Conservation (phyloP, 75 land plant genomes). For the Azolla pinnata region DNA sequence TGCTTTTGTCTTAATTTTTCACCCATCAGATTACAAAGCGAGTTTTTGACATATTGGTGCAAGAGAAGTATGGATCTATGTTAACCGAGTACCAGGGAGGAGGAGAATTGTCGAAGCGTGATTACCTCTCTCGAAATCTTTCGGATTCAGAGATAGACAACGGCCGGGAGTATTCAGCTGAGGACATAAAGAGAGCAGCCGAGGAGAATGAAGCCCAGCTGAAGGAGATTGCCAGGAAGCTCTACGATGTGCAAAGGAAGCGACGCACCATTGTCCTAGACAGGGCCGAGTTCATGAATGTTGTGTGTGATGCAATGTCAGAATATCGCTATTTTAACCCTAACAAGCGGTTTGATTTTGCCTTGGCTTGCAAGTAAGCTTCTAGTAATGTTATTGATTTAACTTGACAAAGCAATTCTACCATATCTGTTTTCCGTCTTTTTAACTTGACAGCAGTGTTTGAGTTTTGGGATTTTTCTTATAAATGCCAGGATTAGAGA, state of each 20-base stretch:
- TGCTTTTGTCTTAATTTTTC: constrained; percentile 7
- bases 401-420: not conserved
- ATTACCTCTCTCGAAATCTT: constrained; percentile 1
- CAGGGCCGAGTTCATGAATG: constrained; percentile 31
- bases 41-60: constrained; percentile 30
- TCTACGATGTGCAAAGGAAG: constrained; percentile 13
- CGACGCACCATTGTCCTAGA: constrained; percentile 21
- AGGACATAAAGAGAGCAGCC: constrained; percentile 3
- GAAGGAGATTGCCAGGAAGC: constrained; percentile 10
- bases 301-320: constrained; percentile 33
- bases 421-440: not conserved
- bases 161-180: not conserved
- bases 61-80: no score
- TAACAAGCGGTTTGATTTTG: constrained; percentile 32
- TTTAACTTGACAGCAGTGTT: not conserved
- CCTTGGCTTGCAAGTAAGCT: constrained; percentile 36
- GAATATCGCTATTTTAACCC: constrained; percentile 35
- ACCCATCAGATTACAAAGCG: constrained; percentile 25
- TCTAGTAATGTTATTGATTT: not conserved
- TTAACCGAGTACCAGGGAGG: no score
- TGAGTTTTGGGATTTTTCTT: not conserved
- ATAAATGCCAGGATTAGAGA: constrained; percentile 26
- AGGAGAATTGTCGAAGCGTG: no score
- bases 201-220: not conserved
- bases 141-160: constrained; percentile 9